Evolutionary conservation across 345 rosid species (phyloP).

Genomic region (Psidium guajava): DNA sequence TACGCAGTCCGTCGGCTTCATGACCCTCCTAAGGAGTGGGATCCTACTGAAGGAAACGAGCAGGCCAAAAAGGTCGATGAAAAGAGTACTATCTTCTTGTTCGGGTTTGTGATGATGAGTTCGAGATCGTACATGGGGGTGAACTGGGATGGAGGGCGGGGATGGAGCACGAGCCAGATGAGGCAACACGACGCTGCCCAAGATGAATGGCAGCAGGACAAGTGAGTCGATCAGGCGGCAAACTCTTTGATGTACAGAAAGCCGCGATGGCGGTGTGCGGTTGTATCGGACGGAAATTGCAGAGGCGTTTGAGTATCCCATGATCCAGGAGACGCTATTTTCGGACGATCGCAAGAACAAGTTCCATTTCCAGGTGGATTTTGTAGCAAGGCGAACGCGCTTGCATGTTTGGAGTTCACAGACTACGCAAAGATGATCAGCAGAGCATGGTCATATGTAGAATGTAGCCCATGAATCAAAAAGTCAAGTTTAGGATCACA

Average conservation of each 20-base stretch:
- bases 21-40: not conserved
- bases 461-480: no score
- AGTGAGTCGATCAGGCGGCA: not conserved
- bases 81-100: slow-evolving; percentile 2
- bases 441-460: no score
- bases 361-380: not conserved
- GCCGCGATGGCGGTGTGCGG: no score
- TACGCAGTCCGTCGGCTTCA: not conserved
- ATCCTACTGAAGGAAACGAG: not conserved
- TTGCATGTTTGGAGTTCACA: not conserved
- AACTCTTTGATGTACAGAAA: not conserved
- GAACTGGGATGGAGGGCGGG: not conserved
- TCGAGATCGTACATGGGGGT: not conserved
- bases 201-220: not conserved
- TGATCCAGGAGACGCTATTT: not conserved
- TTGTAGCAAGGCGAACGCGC: not conserved
- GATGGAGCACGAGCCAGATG: slow-evolving; percentile 12
- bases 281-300: not conserved
- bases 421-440: no score
- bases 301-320: not conserved
- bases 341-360: not conserved
- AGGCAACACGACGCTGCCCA: not conserved
- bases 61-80: not conserved
- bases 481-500: no score
- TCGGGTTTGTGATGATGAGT: slow-evolving; percentile 6